Evolutionary conservation across 208 protist species (phyloP).

Genomic region (Crithidia brevicula): DNA sequence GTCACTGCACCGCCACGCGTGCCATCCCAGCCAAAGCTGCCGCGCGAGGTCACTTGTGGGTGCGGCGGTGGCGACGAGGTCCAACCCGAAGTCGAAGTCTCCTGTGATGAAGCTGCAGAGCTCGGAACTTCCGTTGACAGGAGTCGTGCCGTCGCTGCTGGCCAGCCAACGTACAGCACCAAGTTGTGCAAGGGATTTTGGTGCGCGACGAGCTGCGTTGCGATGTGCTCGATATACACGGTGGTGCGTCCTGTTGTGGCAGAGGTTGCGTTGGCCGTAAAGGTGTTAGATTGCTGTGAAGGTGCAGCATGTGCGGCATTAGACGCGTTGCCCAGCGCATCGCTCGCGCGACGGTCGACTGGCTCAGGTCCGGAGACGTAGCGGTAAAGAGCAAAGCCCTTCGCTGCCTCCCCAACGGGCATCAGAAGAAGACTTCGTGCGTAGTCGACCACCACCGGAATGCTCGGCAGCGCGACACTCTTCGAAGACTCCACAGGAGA

Average conservation of each 20-base stretch:
- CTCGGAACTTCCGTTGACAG: background rate
- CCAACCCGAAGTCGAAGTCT: background rate
- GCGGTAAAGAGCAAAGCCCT: conserved; percentile 53
- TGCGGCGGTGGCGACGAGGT: background rate
- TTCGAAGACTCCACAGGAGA: too few species aligned
- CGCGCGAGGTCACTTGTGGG: background rate
- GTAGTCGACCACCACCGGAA: conserved; percentile 52
- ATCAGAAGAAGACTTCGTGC: conserved; percentile 43
- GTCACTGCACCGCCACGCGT: conserved; percentile 9
- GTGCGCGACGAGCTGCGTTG: conserved; percentile 40
- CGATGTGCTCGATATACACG: conserved; percentile 36
- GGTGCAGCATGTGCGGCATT: too few species aligned
- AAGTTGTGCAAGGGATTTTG: conserved; percentile 49
- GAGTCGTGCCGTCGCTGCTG: conserved; percentile 15
- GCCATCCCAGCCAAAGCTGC: background rate
- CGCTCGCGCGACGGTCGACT: background rate
- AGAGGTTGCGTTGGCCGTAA: too few species aligned
- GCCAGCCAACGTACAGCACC: conserved; percentile 41
- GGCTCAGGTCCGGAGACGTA: conserved; percentile 40
- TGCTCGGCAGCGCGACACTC: conserved; percentile 14
- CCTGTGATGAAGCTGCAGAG: background rate
- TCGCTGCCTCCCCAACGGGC: conserved; percentile 18
- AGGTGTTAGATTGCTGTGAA: too few species aligned
- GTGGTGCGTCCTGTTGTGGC: conserved; percentile 20
- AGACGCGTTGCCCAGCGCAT: background rate